phyloP scores from a whole-genome alignment of 2,329 filamentous ascomycete species.

The Phaeosphaeriaceae sp. region DNA sequence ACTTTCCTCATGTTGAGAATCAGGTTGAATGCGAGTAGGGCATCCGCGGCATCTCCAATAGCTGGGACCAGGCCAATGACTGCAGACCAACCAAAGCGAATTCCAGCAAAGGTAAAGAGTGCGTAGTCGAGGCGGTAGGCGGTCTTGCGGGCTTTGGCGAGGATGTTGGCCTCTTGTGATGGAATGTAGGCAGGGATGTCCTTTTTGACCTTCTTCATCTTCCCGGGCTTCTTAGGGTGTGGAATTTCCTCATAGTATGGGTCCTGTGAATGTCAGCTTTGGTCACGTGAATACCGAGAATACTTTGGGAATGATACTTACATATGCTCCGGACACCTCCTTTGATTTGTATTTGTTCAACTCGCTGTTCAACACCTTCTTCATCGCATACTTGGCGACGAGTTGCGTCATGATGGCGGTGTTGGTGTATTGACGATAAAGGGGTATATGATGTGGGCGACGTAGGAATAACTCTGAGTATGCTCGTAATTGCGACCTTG shows the following conservation, averaged over 20 bases:
- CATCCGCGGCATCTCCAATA: slow-evolving; percentile 58
- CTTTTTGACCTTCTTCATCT: slow-evolving; percentile 84
- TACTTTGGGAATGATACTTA: slow-evolving; percentile 32
- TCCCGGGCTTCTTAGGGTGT: slow-evolving; percentile 74
- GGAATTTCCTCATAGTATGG: slow-evolving; percentile 87
- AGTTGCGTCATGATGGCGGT: slow-evolving; percentile 52
- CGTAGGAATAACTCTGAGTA: slow-evolving; percentile 10
- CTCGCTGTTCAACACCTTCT: slow-evolving; percentile 57
- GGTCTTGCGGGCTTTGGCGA: slow-evolving; percentile 84
- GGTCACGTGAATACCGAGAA: background rate
- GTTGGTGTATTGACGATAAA: slow-evolving; percentile 7
- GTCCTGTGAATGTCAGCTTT: slow-evolving; percentile 64
- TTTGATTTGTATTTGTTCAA: slow-evolving; percentile 57
- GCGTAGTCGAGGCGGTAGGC: slow-evolving; percentile 87
- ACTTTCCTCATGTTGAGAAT: slow-evolving; percentile 74
- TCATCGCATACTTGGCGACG: slow-evolving; percentile 58
- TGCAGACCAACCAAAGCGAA: slow-evolving; percentile 88
- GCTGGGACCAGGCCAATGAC: slow-evolving; percentile 84
- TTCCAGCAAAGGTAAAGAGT: slow-evolving; percentile 80
- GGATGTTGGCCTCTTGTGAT: slow-evolving; percentile 77
- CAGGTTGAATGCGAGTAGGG: slow-evolving; percentile 69
- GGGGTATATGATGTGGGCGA: slow-evolving; percentile 3
- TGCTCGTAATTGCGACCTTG: slow-evolving; percentile 5
- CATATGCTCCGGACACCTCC: slow-evolving; percentile 49
- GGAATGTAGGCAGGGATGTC: slow-evolving; percentile 84